phyloP scores from a whole-genome alignment of 345 rosid species.

The Bruguiera sexangula region DNA sequence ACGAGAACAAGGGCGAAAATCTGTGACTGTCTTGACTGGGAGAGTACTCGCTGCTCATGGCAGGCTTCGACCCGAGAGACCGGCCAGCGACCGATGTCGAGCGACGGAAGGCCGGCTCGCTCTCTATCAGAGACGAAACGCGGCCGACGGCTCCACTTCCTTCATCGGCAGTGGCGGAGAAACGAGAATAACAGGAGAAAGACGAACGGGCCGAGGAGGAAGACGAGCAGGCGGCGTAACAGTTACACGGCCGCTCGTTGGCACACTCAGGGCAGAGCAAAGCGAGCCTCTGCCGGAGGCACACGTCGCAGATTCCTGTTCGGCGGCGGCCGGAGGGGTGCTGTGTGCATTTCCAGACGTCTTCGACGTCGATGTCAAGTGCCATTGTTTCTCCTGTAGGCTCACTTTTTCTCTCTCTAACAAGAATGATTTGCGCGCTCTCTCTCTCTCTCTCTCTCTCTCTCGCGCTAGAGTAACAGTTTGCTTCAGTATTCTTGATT shows the following conservation, averaged over 20 bases:
- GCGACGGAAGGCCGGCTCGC: constrained; percentile 72
- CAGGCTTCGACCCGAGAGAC: constrained; percentile 48
- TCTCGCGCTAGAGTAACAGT: neutral
- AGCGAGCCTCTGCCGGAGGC: constrained; percentile 74
- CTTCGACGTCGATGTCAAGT: constrained; percentile 57
- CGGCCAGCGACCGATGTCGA: constrained; percentile 75
- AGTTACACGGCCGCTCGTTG: constrained; percentile 60
- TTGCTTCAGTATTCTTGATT: neutral
- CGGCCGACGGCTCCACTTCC: constrained; percentile 46
- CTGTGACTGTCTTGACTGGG: neutral
- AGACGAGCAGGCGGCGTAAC: constrained; percentile 41
- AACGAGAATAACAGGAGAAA: constrained; percentile 39
- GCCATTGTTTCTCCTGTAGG: constrained; percentile 7
- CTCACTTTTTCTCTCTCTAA: neutral
- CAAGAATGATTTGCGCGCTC: neutral
- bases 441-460: neutral
- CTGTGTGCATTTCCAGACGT: constrained; percentile 59
- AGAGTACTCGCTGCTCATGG: neutral
- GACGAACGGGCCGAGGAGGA: constrained; percentile 41
- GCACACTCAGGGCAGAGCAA: constrained; percentile 86
- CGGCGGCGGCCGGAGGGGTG: constrained; percentile 73
- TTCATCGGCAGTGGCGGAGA: constrained; percentile 26
- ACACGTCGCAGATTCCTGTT: constrained; percentile 71
- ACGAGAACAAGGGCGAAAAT: neutral
- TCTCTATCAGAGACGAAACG: constrained; percentile 54